Conservation (phyloP, 495 filamentous ascomycete genomes). For the Penicillium roqueforti region DNA sequence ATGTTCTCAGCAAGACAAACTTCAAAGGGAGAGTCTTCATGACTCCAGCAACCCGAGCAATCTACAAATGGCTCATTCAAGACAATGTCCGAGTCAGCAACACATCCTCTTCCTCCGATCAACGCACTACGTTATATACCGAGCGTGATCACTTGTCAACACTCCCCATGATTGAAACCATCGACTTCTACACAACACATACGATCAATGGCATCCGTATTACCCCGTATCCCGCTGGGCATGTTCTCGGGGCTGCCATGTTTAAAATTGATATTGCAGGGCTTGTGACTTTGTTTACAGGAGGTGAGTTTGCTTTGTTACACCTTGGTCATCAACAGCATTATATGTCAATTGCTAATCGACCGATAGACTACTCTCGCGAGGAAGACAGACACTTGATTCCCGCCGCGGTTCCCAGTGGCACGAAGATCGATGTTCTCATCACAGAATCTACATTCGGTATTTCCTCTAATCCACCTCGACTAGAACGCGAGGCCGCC, state of each 20-base stretch:
- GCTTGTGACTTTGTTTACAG: constrained; percentile 92
- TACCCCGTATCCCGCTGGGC: constrained; percentile 92
- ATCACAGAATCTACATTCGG: constrained; percentile 98
- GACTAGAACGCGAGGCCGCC: constrained; percentile 82
- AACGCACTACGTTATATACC: constrained; percentile 77
- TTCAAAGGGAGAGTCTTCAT: constrained; percentile 97
- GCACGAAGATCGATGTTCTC: constrained; percentile 85
- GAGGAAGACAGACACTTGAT: constrained; percentile 94
- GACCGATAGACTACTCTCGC: constrained; percentile 72
- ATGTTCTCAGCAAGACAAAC: constrained; percentile 95
- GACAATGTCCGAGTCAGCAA: constrained; percentile 87
- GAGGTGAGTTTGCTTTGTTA: constrained; percentile 24
- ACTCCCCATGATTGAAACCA: constrained; percentile 89
- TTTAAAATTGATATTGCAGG: constrained; percentile 95
- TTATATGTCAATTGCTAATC: background rate
- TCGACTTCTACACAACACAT: constrained; percentile 96
- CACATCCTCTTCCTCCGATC: constrained; percentile 68
- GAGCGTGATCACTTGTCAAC: constrained; percentile 92
- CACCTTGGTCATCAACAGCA: background rate
- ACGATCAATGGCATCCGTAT: constrained; percentile 94
- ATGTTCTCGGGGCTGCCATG: constrained; percentile 98
- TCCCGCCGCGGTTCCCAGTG: constrained; percentile 79
- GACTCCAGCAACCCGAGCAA: constrained; percentile 98
- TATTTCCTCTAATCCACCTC: constrained; percentile 83
- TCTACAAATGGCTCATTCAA: constrained; percentile 99